Evolutionary conservation across 2,329 filamentous ascomycete species (phyloP).

Genomic region (Metarhizium rileyi): DNA sequence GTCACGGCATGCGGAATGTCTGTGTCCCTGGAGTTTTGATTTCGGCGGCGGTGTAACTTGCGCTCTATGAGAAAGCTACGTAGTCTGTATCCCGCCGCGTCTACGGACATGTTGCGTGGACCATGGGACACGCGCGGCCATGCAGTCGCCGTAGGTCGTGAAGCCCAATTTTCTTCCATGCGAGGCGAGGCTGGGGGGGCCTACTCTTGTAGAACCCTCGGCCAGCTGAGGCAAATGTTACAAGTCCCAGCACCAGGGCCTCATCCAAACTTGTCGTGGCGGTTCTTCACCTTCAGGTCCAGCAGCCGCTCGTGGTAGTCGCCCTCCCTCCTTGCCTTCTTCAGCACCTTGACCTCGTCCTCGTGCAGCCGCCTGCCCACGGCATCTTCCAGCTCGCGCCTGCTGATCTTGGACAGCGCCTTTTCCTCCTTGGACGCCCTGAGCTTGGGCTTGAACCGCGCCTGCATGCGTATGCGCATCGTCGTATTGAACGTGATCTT

Average conservation of each 20-base stretch:
- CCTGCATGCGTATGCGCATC: conserved; percentile 84
- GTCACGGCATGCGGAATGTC: too few relatives aligned
- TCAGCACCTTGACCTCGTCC: conserved; percentile 75
- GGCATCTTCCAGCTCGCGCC: conserved; percentile 73
- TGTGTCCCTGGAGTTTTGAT: neutral
- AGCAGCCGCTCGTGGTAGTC: conserved; percentile 82
- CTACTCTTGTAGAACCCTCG: neutral
- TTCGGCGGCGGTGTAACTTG: too few relatives aligned
- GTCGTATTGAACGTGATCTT: conserved; percentile 59
- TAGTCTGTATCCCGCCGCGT: too few relatives aligned
- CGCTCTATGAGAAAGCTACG: too few relatives aligned
- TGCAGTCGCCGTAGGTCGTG: too few relatives aligned
- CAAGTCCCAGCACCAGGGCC: neutral
- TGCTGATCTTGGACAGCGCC: conserved; percentile 74
- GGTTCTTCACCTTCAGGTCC: conserved; percentile 81
- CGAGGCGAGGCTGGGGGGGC: neutral
- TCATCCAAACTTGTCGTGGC: conserved; percentile 71
- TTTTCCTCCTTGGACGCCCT: conserved; percentile 76
- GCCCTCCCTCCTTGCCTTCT: conserved; percentile 74
- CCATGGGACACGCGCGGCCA: too few relatives aligned
- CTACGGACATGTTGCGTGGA: too few relatives aligned
- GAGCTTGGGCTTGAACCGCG: conserved; percentile 78
- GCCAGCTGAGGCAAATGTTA: neutral
- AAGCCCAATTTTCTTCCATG: too few relatives aligned
- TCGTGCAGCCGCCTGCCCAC: conserved; percentile 70